phyloP scores from a whole-genome alignment of 1,284 basidiomycete genomes.

The Moniliophthora roreri region DNA sequence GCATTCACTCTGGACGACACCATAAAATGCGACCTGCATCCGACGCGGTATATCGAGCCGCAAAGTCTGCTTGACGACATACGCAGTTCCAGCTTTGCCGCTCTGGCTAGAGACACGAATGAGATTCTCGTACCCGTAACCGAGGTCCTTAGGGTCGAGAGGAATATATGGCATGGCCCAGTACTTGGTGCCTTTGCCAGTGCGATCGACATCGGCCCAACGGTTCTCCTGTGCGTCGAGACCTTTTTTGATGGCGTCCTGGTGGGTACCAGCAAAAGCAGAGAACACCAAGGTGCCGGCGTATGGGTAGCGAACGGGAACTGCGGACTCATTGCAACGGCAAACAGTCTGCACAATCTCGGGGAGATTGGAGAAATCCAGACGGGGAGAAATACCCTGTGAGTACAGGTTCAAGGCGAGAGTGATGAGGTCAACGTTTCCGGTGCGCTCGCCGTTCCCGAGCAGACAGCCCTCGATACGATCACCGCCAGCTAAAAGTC shows the following conservation, averaged over 20 bases:
- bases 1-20: conserved; percentile 83
- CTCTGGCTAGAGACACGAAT: conserved; percentile 92
- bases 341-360: conserved; percentile 82
- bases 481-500: conserved; percentile 83
- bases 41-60: conserved; percentile 82
- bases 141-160: conserved; percentile 87
- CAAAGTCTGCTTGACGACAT: conserved; percentile 83
- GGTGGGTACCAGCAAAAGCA: conserved; percentile 89
- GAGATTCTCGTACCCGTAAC: conserved; percentile 89
- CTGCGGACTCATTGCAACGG: conserved; percentile 83
- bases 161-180: conserved; percentile 92
- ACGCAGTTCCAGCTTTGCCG: conserved; percentile 87
- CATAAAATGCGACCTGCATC: conserved; percentile 89
- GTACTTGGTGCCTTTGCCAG: conserved; percentile 52
- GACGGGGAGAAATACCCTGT: conserved; percentile 78
- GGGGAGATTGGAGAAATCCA: conserved; percentile 85
- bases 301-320: conserved; percentile 88
- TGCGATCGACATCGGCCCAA: conserved; percentile 43
- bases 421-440: conserved; percentile 90
- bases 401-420: conserved; percentile 89
- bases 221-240: conserved; percentile 71
- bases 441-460: conserved; percentile 90
- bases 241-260: conserved; percentile 94
- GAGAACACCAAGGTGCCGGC: conserved; percentile 92
- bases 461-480: conserved; percentile 90